Base-by-base conservation (phyloP, 2,329 filamentous ascomycete genomes). In the Plectosphaerella sp. region DNA sequence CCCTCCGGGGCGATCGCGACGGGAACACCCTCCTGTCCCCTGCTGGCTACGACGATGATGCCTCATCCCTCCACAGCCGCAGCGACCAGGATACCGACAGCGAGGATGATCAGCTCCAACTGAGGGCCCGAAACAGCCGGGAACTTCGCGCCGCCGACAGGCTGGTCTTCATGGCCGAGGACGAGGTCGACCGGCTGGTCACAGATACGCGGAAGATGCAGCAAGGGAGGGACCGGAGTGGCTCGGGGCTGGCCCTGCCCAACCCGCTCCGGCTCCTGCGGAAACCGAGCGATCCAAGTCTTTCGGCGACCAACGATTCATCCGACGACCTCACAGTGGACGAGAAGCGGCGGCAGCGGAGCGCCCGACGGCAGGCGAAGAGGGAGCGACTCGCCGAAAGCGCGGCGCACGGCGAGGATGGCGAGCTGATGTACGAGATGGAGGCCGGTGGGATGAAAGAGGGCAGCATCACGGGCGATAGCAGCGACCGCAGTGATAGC, bases 351-450 rank as follows among this genome's bases (percentile, higher is more conserved):
- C 67, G 67, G 52, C 68, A 67, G 46, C 72, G 81, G 46, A 75
- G 76, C 52, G 68, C 73, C 42, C 72, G 80, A 63, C 72, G 81
- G 50, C 70, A 72, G 58, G 72, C 75, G 61, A 83, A 81, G 68
- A 76, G 72, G 70, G 76, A 78, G 56, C 74, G 70, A 57, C 66
- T 80, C 63, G 68, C 77, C 59, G 72, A 75, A 51, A 72, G 79
- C 49, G 82, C 82, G 4, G 73, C 73, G 24, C 68, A 83, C 54
- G 84, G 84, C 51, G 88, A 90, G 64, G 83, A 89, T 58, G 86
- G 87, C 37, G 82, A 86, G 67, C 74, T 95, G 62, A 89, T 96
- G 86, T 92, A 90, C 67, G 89, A 94, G 71, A 90, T 93, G 87
- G 92, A 97, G 68, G 87, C 91, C 64, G 90, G 91, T 1, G 81